Evolutionary conservation across 2,329 filamentous ascomycete genomes (phyloP).

Genomic region (Penicillium nordicum): DNA sequence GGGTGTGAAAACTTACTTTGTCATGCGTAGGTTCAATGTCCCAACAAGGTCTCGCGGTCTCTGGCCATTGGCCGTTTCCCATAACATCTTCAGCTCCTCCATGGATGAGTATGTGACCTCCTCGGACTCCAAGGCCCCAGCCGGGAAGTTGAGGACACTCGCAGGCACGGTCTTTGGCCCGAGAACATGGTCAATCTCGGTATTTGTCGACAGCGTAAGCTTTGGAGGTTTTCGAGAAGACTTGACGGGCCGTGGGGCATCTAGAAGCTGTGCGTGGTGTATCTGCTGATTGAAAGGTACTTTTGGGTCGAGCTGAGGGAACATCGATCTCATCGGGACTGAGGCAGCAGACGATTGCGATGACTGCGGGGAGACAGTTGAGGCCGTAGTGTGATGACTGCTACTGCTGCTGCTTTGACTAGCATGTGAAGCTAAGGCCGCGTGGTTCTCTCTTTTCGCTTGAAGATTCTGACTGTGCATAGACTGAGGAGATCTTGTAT

Average conservation of each 20-base stretch:
- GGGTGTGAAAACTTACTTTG: constrained; percentile 33
- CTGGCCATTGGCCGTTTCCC: constrained; percentile 48
- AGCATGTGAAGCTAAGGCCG: constrained; percentile 9
- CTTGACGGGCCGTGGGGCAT: constrained; percentile 10
- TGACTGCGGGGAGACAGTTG: constrained; percentile 17
- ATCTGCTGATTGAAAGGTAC: constrained; percentile 36
- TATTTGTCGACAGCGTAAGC: constrained; percentile 31
- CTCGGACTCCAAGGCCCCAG: constrained; percentile 33
- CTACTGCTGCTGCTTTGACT: constrained; percentile 17
- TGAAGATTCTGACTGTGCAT: constrained; percentile 15
- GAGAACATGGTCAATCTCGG: constrained; percentile 36
- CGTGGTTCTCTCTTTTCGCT: constrained; percentile 12
- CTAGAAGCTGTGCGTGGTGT: constrained; percentile 32
- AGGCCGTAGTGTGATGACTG: constrained; percentile 11
- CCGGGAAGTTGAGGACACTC: constrained; percentile 42
- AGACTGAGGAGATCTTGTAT: constrained; percentile 16
- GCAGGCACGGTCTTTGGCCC: constrained; percentile 44
- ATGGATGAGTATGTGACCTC: constrained; percentile 38
- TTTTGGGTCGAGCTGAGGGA: constrained; percentile 44
- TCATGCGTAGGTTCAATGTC: constrained; percentile 41
- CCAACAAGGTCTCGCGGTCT: constrained; percentile 30
- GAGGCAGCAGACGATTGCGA: constrained; percentile 29
- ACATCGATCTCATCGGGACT: constrained; percentile 45
- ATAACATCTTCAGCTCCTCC: constrained; percentile 41
- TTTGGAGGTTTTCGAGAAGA: constrained; percentile 23